Base-by-base conservation (phyloP, 140 eudicot species). In the Senecio squalidus region DNA sequence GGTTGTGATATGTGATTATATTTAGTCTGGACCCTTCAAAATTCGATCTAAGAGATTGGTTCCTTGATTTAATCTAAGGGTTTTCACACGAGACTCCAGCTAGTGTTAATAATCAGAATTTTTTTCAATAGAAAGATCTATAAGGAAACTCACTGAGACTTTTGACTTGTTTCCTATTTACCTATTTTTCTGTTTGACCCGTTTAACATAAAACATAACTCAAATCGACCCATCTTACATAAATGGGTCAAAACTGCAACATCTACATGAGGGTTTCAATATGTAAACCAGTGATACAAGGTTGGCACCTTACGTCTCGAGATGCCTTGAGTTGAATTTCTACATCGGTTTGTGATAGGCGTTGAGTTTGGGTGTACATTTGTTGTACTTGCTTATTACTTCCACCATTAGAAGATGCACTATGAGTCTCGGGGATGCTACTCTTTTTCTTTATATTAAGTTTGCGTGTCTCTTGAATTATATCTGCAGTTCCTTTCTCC, bases 261-360 rank as follows among this genome's bases (percentile, higher is more conserved):
- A 28, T 25, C 18, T 36, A 24, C 50, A 36, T 49, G 20, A 36
- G 14, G 20, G 9, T 55, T 45, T 29, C 29, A 24, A 44, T 27
- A 55, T 30, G 29, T 39, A 55, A 66, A 74, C 72, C 59, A 70
- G 66, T 70, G 62, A 67, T 34, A 72, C 74, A 80, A 50, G 73
- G 76, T 72, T 62, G 89, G 74, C 79, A 86, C 84, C 95, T 90
- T 90, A 85, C 95, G 77, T 90, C 94, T 74, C 97, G 95, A 78
- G 97, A 90, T 70, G 97, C 95, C 84, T 85, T 84, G 77, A 90
- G 44, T 66, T 90, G 97, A 21, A 74, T 85, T 64, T 85, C 95
- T 14, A 73, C 54, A 66, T 84, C 88, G 6, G 86, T 69, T 23
- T 80, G 86, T 6, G 40, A 64, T 66, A 59, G 76, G 10, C 82